Evolutionary conservation across 768 basidiomycete species (phyloP).

Genomic region (Suillus discolor): DNA sequence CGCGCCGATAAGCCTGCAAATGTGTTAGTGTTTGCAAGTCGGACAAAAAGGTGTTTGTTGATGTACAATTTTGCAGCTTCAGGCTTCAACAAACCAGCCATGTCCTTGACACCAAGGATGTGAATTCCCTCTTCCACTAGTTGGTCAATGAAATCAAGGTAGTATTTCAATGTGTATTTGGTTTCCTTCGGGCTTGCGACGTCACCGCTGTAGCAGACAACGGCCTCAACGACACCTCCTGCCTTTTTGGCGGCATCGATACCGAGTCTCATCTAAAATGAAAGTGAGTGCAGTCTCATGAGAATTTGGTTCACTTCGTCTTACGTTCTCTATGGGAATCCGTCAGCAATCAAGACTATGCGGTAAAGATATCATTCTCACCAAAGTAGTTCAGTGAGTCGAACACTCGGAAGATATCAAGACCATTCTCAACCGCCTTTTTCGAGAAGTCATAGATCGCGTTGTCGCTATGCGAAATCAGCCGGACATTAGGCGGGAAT

Average conservation of each 20-base stretch:
- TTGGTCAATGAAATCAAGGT: constrained; percentile 92
- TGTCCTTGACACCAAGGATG: constrained; percentile 97
- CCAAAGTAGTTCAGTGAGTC: constrained; percentile 99
- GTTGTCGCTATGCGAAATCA: constrained; percentile 68
- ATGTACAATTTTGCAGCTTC: constrained; percentile 87
- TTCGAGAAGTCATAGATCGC: constrained; percentile 99
- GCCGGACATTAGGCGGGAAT: neutral
- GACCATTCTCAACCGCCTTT: constrained; percentile 99
- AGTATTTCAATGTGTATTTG: constrained; percentile 98
- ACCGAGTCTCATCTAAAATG: constrained; percentile 85
- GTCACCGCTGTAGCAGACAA: constrained; percentile 98
- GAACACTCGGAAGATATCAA: constrained; percentile 99
- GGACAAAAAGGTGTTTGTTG: neutral
- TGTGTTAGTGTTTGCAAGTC: constrained; percentile 8
- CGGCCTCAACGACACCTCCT: constrained; percentile 96
- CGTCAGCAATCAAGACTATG: constrained; percentile 4
- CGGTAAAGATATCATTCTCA: constrained; percentile 40
- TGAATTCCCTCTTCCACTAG: constrained; percentile 95
- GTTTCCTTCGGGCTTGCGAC: constrained; percentile 92
- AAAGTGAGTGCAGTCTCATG: constrained; percentile 17
- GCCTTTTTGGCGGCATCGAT: constrained; percentile 99
- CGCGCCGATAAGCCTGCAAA: constrained; percentile 80
- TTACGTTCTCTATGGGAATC: constrained; percentile 63
- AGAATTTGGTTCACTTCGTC: constrained; percentile 20
- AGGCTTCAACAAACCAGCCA: constrained; percentile 97